Evolutionary conservation across 2,329 filamentous ascomycete genomes (phyloP), one percentile per base, ranked within the genome.

Genomic region (Phialophora tarda): DNA sequence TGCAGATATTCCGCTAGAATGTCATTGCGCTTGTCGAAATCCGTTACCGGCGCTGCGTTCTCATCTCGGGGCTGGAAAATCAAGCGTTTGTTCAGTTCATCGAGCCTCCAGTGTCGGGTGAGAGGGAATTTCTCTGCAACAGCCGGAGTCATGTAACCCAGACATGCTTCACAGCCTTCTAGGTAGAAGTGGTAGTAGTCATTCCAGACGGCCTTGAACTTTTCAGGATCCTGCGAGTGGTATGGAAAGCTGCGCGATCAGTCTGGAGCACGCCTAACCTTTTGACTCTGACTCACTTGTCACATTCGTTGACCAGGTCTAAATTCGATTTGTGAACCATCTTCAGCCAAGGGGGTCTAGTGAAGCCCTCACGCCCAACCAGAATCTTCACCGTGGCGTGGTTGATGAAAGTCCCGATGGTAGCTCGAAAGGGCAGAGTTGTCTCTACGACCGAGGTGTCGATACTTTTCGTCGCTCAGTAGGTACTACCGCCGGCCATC

Each of bases 171-270:
- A 81, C 86, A 89, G 10, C 88, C 79, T 12, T 90, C 80, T 17
- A 91, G 88, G 75, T 88, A 91, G 69, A 96, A 84, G 28, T 82
- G 83, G 73, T 88, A 85, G 77, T 87, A 88, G 10, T 83, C 82
- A 58, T 78, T 77, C 65, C 86, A 78, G 68, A 85, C 79, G 51
- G 81, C 77, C 53, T 83, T 79, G 77, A 89, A 87, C 59, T 81
- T 80, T 65, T 84, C 76, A 10, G 86, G 84, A 70, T 89, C 81
- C 62, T 82, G 83, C 63, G 89, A 83, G 63, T 85, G 83, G 78
- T 96, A 92, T 1, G 93, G 93, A 74, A 96, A 96, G 74, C 91
- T 94, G 73, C 59, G 24, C 17, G 5, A 34, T 50, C 26, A 60
- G 57, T 30, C 14, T 30, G 8, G 12, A 44, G 10, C 14, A n/a